A percentile compares a stretch with the other conserved stretches of the same genome.
Conservation (phyloP, 108 stramenopile species). For the Stephanodiscus minutulus region DNA sequence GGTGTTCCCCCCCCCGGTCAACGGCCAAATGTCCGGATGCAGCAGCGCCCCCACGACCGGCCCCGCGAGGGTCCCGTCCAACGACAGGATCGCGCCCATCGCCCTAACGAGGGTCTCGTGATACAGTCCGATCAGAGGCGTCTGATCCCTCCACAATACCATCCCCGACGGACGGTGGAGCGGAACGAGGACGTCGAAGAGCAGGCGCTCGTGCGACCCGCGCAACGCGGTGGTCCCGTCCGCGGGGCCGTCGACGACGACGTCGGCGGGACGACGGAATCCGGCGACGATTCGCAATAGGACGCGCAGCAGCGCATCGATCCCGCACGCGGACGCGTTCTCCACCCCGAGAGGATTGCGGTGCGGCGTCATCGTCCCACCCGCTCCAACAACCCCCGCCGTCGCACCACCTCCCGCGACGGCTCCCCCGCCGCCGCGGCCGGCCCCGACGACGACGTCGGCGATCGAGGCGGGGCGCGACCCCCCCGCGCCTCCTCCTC, state of each 20-base stretch:
- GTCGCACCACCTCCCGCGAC: background rate
- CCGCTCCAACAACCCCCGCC: background rate
- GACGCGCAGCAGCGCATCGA: conserved; percentile 57
- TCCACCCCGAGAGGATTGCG: conserved; percentile 53
- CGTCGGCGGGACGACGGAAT: conserved; percentile 19
- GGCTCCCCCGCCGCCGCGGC: too few relatives aligned
- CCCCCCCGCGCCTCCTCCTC: background rate
- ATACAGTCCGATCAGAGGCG: conserved; percentile 70
- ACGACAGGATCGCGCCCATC: conserved; percentile 56
- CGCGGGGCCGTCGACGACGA: background rate
- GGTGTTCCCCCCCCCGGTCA: conserved; percentile 59
- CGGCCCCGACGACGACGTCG: too few relatives aligned
- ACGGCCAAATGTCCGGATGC: conserved; percentile 76
- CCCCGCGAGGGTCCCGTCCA: conserved; percentile 45
- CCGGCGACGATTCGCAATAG: conserved; percentile 64
- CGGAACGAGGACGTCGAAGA: conserved; percentile 69
- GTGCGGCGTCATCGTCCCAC: too few relatives aligned
- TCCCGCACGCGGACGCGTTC: conserved; percentile 70
- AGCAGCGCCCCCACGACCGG: conserved; percentile 55
- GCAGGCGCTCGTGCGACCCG: conserved; percentile 53
- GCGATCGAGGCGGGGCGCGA: too few relatives aligned
- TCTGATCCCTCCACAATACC: conserved; percentile 89
- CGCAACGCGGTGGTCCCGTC: conserved; percentile 9
- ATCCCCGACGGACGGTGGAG: conserved; percentile 79
- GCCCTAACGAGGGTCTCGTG: conserved; percentile 79